These are phyloP conservation scores for Podaxis mareebaensis DNA, from an alignment of 768 basidiomycete species.

Conservation along the genomic window DNA sequence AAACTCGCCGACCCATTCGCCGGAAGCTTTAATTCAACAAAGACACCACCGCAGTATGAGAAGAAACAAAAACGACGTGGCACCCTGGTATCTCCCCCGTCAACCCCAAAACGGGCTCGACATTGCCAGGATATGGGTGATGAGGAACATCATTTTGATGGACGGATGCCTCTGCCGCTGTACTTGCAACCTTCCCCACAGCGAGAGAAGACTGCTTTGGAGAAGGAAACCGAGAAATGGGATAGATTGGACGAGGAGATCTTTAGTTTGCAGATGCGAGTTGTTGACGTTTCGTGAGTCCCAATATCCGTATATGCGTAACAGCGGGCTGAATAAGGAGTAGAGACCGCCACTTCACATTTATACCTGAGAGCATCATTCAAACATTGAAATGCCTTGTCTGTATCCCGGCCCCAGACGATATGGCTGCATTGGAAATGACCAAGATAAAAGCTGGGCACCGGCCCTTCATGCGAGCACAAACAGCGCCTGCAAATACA, in stretches of 20 bases:
- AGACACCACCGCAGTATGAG: conserved; percentile 25
- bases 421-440: conserved; percentile 4
- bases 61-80: conserved; percentile 12
- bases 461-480: conserved; percentile 24
- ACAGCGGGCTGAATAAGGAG: not conserved
- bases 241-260: conserved; percentile 12
- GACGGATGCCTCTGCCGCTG: conserved; percentile 9
- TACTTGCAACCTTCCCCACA: conserved; percentile 11
- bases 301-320: not conserved
- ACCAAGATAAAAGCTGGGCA: conserved; percentile 12
- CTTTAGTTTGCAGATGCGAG: conserved; percentile 5
- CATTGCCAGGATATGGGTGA: conserved; percentile 5
- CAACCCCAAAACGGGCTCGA: conserved; percentile 8
- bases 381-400: conserved; percentile 14
- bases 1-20: conserved; percentile 51
- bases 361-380: conserved; percentile 13
- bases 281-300: conserved; percentile 15
- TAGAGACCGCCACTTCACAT: conserved; percentile 13
- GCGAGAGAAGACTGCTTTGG: conserved; percentile 7
- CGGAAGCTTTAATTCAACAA: conserved; percentile 50
- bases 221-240: conserved; percentile 13
- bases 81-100: not conserved
- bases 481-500: conserved; percentile 27
- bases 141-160: conserved; percentile 14
- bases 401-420: conserved; percentile 13